Percentiles rank a stretch among this genome's conserved stretches.
phyloP scores from a whole-genome alignment of 2,329 filamentous ascomycete genomes.

The Cladosporium sp. region DNA sequence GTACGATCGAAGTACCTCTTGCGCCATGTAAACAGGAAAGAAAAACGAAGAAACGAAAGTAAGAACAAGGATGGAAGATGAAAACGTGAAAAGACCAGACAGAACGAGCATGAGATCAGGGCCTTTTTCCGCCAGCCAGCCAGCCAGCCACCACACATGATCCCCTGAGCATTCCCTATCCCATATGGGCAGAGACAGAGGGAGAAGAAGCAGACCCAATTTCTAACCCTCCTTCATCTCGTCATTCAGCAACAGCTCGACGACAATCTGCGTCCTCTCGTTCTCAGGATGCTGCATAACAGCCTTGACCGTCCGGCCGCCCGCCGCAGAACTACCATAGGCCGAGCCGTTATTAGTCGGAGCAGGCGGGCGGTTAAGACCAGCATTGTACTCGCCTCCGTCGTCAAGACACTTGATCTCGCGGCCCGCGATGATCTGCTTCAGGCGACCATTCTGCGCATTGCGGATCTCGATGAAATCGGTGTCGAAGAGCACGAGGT shows the following conservation, averaged over 20 bases:
- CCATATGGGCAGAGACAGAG: too few relatives aligned
- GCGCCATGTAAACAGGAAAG: background rate
- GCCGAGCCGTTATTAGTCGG: constrained; percentile 35
- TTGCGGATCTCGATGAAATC: constrained; percentile 98
- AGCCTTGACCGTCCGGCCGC: constrained; percentile 80
- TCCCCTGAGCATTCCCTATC: background rate
- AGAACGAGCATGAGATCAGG: background rate
- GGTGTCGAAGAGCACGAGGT: constrained; percentile 88
- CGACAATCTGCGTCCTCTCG: constrained; percentile 78
- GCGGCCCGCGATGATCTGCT: constrained; percentile 90
- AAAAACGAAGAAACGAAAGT: background rate
- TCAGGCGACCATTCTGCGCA: constrained; percentile 87
- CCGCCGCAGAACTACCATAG: constrained; percentile 31
- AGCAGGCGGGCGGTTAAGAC: constrained; percentile 25
- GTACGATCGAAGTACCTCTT: background rate
- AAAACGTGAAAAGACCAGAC: background rate
- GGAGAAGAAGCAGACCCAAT: background rate
- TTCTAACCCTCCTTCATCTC: constrained; percentile 49
- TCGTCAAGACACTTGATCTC: constrained; percentile 91
- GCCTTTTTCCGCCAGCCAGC: background rate
- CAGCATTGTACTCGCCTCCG: constrained; percentile 63
- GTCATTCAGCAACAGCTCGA: constrained; percentile 91
- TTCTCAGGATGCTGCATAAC: constrained; percentile 92
- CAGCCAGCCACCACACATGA: background rate
- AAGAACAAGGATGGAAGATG: background rate